Conservation (phyloP, 2,329 filamentous ascomycete genomes). For the Sphaerostilbella broomeana region DNA sequence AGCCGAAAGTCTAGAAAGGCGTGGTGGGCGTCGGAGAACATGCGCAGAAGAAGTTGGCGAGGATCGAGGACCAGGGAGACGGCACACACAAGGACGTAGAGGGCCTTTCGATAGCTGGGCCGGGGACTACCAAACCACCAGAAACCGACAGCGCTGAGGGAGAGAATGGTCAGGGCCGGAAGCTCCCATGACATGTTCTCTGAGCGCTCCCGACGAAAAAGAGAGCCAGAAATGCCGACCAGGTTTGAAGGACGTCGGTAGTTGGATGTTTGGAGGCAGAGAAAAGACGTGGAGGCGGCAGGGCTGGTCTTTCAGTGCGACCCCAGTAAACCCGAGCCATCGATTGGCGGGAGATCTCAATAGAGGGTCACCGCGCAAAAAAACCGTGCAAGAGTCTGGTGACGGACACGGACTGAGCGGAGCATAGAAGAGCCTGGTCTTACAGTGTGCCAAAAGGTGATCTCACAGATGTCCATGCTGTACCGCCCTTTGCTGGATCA, state of each 20-base stretch:
- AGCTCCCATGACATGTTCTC: conserved; percentile 41
- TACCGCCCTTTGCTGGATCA: too few species aligned
- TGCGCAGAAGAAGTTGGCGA: conserved; percentile 24
- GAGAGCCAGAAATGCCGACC: conserved; percentile 12
- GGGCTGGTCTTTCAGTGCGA: conserved; percentile 17
- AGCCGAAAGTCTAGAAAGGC: conserved; percentile 36
- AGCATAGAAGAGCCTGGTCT: too few species aligned
- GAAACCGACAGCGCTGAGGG: conserved; percentile 32
- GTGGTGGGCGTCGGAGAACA: conserved; percentile 24
- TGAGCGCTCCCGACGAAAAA: conserved; percentile 20
- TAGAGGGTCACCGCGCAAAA: background rate
- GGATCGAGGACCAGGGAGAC: conserved; percentile 29
- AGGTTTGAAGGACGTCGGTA: conserved; percentile 19
- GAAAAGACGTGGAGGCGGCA: conserved; percentile 11
- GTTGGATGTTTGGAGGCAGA: conserved; percentile 22
- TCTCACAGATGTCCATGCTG: too few species aligned
- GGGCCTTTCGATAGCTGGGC: conserved; percentile 25
- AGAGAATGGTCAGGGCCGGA: conserved; percentile 34
- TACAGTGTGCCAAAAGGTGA: too few species aligned
- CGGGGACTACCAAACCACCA: conserved; percentile 32
- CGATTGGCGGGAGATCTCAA: conserved; percentile 18
- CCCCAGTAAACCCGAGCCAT: conserved; percentile 22
- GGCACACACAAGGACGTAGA: conserved; percentile 27
- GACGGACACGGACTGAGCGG: conserved; percentile 5
- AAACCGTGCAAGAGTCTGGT: conserved; percentile 5